Conservation (phyloP, 805 yeast genomes). For the Myxozyma monticola region DNA sequence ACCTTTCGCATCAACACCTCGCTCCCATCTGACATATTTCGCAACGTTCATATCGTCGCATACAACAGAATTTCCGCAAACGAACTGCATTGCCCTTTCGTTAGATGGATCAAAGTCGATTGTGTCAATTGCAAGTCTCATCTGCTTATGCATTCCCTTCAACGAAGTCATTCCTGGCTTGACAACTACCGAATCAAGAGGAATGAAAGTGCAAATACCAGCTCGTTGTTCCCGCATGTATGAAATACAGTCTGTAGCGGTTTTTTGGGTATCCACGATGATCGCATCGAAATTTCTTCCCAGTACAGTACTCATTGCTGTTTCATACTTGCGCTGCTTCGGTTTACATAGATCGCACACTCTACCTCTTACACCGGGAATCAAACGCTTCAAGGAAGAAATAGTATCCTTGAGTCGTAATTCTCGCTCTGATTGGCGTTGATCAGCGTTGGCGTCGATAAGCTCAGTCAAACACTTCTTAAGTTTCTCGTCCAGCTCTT, state of each 20-base stretch:
- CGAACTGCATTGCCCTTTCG: constrained; percentile 77
- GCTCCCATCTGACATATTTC: constrained; percentile 67
- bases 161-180: constrained; percentile 54
- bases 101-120: constrained; percentile 64
- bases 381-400: constrained; percentile 62
- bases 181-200: constrained; percentile 72
- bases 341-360: constrained; percentile 81
- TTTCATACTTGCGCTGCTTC: constrained; percentile 65
- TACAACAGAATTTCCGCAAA: constrained; percentile 75
- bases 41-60: constrained; percentile 74
- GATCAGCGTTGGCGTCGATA: constrained; percentile 72
- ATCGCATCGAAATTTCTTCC: constrained; percentile 82
- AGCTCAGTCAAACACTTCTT: constrained; percentile 59
- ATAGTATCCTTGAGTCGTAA: constrained; percentile 71
- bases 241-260: constrained; percentile 75
- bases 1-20: constrained; percentile 54
- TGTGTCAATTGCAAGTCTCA: constrained; percentile 71
- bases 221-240: constrained; percentile 80
- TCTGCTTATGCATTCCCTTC: constrained; percentile 45
- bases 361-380: constrained; percentile 83
- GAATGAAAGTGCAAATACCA: constrained; percentile 85
- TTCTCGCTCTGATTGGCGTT: constrained; percentile 73
- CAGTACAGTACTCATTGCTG: constrained; percentile 71
- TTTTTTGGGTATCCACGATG: constrained; percentile 68
- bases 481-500: constrained; percentile 62